A percentile compares a stretch with the other conserved stretches of the same genome.
These are phyloP conservation scores for Trifolium pratense DNA, from an alignment of 306 rosid species.

Conservation along the genomic window DNA sequence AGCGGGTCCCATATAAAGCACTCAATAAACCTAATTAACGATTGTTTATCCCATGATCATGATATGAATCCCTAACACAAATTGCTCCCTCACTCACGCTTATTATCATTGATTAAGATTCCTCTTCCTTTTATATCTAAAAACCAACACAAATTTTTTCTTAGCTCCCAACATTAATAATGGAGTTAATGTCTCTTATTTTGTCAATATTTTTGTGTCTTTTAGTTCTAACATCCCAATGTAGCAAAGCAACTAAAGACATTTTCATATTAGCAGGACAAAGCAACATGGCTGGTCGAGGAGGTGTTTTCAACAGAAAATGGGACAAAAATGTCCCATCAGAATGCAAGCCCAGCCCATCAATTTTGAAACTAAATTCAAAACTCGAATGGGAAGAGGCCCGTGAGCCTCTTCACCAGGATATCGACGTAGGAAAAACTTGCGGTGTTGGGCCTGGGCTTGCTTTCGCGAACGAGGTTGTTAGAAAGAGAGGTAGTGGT, in stretches of 20 bases:
- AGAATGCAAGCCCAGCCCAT: constrained; percentile 47
- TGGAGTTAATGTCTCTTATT: background rate
- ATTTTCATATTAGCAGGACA: constrained; percentile 66
- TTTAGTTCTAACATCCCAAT: background rate
- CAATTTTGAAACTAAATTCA: constrained; percentile 43
- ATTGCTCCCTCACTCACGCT: background rate
- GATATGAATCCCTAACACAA: background rate
- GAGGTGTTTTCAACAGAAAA: constrained; percentile 48
- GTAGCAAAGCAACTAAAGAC: constrained; percentile 8
- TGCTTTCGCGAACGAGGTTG: constrained; percentile 63
- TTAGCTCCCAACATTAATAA: constrained; percentile 12
- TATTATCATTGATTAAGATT: background rate
- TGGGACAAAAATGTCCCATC: constrained; percentile 51
- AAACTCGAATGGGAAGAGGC: constrained; percentile 62
- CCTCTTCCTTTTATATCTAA: background rate
- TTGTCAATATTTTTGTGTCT: background rate
- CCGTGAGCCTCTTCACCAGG: constrained; percentile 62
- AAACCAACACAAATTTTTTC: background rate
- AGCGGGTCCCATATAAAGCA: constrained; percentile 36
- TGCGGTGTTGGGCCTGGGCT: constrained; percentile 73
- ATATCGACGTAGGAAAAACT: constrained; percentile 55
- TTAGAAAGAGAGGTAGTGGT: background rate
- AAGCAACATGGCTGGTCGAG: constrained; percentile 81
- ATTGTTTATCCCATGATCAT: constrained; percentile 20
- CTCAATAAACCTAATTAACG: constrained; percentile 36